Evolutionary conservation across 257 asterid species (phyloP), one percentile per base, ranked within the genome.

Genomic region (Fraxinus pennsylvanica): DNA sequence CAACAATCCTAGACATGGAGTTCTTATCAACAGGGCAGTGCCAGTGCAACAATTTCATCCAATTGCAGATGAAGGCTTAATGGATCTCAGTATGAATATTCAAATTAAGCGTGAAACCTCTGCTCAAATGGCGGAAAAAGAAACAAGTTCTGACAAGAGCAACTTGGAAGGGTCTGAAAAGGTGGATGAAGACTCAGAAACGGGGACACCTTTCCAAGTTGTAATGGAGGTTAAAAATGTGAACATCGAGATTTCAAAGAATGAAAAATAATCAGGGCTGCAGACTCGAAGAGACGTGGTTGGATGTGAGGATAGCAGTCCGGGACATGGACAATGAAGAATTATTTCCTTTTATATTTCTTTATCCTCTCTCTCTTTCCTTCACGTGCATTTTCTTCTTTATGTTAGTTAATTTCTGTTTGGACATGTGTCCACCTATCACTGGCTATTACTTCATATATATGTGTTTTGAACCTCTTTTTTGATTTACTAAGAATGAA

Each of bases 291-390:
- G 52, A 47, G 57, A 14, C n/a, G 6, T 47, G 57, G 7, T 47
- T 47, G 14, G 0, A 47, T 47, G 21, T 0, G 90, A 91, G 82
- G 90, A 63, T 25, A 91, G 89, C 38, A 76, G 86, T 13, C 87
- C 86, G 73, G 84, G 91, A 52, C 74, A 83, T 0, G 93, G 88
- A 15, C 87, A 87, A 19, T 10, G 17, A 21, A 69, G 30, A 41
- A 30, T 38, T 73, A 25, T 25, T 25, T 25, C 27, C 27, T 25
- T 25, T 25, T 25, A 25, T 25, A 25, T 25, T 25, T 25, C 27
- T 25, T 25, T 25, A 25, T 25, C 27, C 27, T 25, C 27, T 25
- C 27, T 25, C 27, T 25, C 27, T 25, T 25, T 25, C 27, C 27
- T 25, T 25, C 27, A 25, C 27, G 27, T 25, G 27, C 27, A 25